Evolutionary conservation across 495 filamentous ascomycete genomes (phyloP).

Genomic region (Penicillium subrubescens): DNA sequence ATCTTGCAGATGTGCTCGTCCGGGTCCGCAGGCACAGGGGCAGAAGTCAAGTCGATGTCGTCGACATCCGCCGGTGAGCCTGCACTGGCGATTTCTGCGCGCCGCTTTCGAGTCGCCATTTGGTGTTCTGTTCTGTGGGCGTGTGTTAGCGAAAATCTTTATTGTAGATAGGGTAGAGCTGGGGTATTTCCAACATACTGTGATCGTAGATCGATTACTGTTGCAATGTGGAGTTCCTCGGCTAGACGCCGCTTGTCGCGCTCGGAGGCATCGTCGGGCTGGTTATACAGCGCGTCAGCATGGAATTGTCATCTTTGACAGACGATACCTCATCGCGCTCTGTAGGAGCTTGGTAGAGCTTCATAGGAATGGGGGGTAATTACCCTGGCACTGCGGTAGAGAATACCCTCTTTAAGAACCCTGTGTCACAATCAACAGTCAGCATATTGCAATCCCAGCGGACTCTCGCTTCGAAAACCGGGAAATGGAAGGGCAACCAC

Average conservation of each 20-base stretch:
- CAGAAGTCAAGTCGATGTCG: conserved; percentile 28
- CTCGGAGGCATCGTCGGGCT: conserved; percentile 68
- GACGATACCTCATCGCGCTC: neutral
- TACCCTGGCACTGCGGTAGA: conserved; percentile 79
- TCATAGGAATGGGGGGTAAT: conserved; percentile 1
- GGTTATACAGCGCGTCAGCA: conserved; percentile 4
- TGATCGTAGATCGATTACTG: conserved; percentile 77
- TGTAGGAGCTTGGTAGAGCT: neutral
- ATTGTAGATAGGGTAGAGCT: neutral
- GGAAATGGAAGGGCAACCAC: conserved; percentile 12
- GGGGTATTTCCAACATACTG: conserved; percentile 49
- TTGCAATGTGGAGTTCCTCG: conserved; percentile 65
- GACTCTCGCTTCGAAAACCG: neutral
- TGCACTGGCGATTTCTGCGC: conserved; percentile 35
- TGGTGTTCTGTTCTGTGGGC: conserved; percentile 67
- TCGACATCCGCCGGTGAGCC: conserved; percentile 8
- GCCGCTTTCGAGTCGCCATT: conserved; percentile 67
- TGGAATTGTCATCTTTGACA: neutral
- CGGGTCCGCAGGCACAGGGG: conserved; percentile 38
- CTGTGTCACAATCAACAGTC: conserved; percentile 34
- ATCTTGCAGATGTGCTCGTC: conserved; percentile 56
- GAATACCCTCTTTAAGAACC: conserved; percentile 64
- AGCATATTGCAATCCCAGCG: neutral
- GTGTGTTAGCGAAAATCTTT: conserved; percentile 8
- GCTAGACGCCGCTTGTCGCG: conserved; percentile 60